Percentiles rank a stretch among this genome's conserved stretches.
Conservation (phyloP, 2,329 filamentous ascomycete species). For the Chaetoscypha palmicola region DNA sequence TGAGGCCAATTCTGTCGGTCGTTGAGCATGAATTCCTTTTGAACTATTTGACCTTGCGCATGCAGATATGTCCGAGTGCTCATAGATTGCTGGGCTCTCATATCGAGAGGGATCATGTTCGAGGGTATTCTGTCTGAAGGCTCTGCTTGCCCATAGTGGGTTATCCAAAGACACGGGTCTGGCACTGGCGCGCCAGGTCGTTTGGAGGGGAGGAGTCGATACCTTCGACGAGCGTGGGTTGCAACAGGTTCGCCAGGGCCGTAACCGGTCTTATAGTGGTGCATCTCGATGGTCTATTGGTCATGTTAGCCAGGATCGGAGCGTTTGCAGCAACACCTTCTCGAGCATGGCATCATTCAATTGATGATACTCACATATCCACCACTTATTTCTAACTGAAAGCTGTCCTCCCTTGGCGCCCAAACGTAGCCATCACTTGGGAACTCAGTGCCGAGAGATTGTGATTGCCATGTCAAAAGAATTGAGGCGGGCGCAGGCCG, state of each 20-base stretch:
- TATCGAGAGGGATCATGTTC: slow-evolving; percentile 56
- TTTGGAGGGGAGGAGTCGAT: slow-evolving; percentile 71
- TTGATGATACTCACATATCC: slow-evolving; percentile 62
- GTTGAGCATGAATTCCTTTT: slow-evolving; percentile 91
- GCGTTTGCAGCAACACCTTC: too few species aligned
- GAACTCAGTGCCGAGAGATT: slow-evolving; percentile 65
- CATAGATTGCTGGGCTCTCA: slow-evolving; percentile 53
- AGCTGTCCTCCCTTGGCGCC: slow-evolving; percentile 73
- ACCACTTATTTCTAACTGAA: slow-evolving; percentile 62
- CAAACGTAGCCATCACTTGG: slow-evolving; percentile 91
- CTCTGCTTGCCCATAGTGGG: slow-evolving; percentile 79
- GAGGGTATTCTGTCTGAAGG: slow-evolving; percentile 66
- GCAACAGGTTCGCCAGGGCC: slow-evolving; percentile 68
- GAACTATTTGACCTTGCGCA: slow-evolving; percentile 70
- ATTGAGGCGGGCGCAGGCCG: slow-evolving; percentile 75
- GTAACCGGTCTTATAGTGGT: slow-evolving; percentile 75
- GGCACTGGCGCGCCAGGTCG: slow-evolving; percentile 61
- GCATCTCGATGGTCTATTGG: slow-evolving; percentile 88
- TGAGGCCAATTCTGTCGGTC: slow-evolving; percentile 87
- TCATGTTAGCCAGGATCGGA: too few species aligned
- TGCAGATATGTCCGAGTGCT: slow-evolving; percentile 58
- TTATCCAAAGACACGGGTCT: slow-evolving; percentile 81
- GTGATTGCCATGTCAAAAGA: slow-evolving; percentile 82
- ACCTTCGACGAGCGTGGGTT: slow-evolving; percentile 74
- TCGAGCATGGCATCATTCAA: too few species aligned